Evolutionary conservation across 495 filamentous ascomycete genomes (phyloP), one percentile per base, ranked within the genome.

Genomic region (Cetradonia linearis): DNA sequence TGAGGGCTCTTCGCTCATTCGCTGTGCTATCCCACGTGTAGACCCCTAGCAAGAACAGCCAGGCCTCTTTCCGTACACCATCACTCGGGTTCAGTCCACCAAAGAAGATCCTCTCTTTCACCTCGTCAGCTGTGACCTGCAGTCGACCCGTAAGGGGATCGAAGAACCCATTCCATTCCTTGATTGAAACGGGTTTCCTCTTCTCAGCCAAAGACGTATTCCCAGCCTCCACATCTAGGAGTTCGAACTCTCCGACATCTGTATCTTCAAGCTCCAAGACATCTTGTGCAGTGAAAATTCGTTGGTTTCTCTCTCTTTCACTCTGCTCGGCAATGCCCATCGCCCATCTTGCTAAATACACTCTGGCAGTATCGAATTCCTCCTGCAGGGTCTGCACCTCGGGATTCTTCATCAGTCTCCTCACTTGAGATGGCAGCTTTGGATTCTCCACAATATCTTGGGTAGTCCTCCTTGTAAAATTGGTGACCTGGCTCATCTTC

Each of bases 281-380:
- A 74, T 98, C 93, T 66, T 84, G 84, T 5, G 89, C 91, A 0
- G 91, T 95, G 86, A 89, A 98, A 65, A 96, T 94, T 40, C 91
- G 77, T 69, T 88, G 83, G 57, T 82, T 88, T 36, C 83, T 71
- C 55, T 98, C 93, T 44, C 82, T 77, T 69, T 98, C 93, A 67
- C 90, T 88, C 73, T 97, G 93, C 70, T 98, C 93, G 0, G 92
- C 90, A 57, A 98, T 94, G 1, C 89, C 94, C 93, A 97, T 97
- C 0, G 93, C 93, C 93, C 93, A 98, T 49, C 93, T 78, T 3
- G 93, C 93, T 27, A 98, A 77, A 66, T 98, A 98, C 40, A 98
- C 75, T 62, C 93, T 80, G 7, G 94, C 93, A 66, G 89, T 95
- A 72, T 97, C 94, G 63, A 97, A 98, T 69, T 98, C 93, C 62